A percentile compares a stretch with the other conserved stretches of the same genome.
Evolutionary conservation across 2,329 filamentous ascomycete genomes (phyloP).

Genomic region (Lecanosticta acicola): DNA sequence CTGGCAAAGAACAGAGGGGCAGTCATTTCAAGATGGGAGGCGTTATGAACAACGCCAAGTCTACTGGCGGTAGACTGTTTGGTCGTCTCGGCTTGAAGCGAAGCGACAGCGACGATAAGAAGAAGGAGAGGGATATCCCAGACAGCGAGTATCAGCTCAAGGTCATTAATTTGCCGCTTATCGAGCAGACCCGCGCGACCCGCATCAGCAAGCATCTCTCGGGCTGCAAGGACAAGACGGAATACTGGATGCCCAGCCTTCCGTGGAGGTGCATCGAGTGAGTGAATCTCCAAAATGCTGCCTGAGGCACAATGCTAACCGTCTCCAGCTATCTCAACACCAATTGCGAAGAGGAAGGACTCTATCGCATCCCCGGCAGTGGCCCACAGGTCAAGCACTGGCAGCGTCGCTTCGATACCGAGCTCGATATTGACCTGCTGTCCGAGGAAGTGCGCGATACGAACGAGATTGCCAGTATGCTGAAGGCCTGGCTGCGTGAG

Average conservation of each 20-base stretch:
- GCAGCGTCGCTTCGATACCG: slow-evolving; percentile 77
- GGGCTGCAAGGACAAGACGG: slow-evolving; percentile 86
- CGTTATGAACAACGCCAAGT: slow-evolving; percentile 24
- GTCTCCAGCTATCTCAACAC: slow-evolving; percentile 72
- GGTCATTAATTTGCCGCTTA: slow-evolving; percentile 77
- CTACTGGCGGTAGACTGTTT: slow-evolving; percentile 21
- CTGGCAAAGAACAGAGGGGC: slow-evolving; percentile 16
- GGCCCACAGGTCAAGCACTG: slow-evolving; percentile 87
- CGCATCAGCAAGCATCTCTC: slow-evolving; percentile 86
- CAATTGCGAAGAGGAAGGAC: slow-evolving; percentile 86
- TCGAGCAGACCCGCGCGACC: slow-evolving; percentile 85
- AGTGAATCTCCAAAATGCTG: slow-evolving; percentile 25
- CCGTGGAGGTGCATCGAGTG: slow-evolving; percentile 91
- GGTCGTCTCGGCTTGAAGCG: slow-evolving; percentile 26
- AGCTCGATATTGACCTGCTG: slow-evolving; percentile 84
- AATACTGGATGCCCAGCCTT: slow-evolving; percentile 97
- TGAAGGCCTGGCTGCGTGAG: slow-evolving; percentile 92
- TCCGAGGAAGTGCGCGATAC: slow-evolving; percentile 88
- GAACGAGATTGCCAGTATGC: slow-evolving; percentile 92
- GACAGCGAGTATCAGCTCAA: slow-evolving; percentile 80
- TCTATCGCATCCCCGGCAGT: slow-evolving; percentile 88
- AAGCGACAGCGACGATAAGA: slow-evolving; percentile 52
- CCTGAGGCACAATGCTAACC: slow-evolving; percentile 10
- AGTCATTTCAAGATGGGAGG: slow-evolving; percentile 24
- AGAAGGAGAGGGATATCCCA: slow-evolving; percentile 54